phyloP scores from a whole-genome alignment of 2,329 filamentous ascomycete genomes.

The Epichloe typhina region DNA sequence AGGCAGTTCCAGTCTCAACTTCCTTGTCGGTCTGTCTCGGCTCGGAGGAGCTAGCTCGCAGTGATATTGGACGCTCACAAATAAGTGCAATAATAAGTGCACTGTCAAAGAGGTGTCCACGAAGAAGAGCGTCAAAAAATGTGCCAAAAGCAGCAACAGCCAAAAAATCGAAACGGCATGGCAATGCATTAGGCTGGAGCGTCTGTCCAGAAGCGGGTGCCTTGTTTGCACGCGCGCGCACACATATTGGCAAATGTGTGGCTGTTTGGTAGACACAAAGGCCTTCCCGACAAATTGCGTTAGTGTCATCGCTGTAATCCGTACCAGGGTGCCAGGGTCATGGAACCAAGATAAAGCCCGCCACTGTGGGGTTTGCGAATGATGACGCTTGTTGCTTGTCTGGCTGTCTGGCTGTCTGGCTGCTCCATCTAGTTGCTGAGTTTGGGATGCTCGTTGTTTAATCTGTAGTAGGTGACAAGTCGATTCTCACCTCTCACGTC shows the following conservation, averaged over 20 bases:
- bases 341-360: neutral
- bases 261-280: neutral
- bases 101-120: too few species aligned
- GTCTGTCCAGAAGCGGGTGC: too few species aligned
- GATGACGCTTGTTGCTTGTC: neutral
- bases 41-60: neutral
- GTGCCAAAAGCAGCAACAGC: neutral
- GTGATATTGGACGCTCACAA: neutral
- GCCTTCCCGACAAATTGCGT: too few species aligned
- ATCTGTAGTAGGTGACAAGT: neutral
- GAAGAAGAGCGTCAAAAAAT: neutral
- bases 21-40: neutral
- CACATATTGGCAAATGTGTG: neutral
- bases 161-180: neutral
- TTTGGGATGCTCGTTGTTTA: neutral
- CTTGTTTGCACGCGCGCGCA: neutral
- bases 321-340: too few species aligned
- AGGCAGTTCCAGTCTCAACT: neutral
- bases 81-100: neutral
- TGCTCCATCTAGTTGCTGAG: neutral
- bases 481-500: neutral
- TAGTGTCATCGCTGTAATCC: neutral
- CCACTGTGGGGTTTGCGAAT: neutral
- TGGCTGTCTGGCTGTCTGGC: neutral
- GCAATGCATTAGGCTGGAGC: neutral